Base-by-base conservation (phyloP, 495 filamentous ascomycete species). In the Usnea hakonensis region DNA sequence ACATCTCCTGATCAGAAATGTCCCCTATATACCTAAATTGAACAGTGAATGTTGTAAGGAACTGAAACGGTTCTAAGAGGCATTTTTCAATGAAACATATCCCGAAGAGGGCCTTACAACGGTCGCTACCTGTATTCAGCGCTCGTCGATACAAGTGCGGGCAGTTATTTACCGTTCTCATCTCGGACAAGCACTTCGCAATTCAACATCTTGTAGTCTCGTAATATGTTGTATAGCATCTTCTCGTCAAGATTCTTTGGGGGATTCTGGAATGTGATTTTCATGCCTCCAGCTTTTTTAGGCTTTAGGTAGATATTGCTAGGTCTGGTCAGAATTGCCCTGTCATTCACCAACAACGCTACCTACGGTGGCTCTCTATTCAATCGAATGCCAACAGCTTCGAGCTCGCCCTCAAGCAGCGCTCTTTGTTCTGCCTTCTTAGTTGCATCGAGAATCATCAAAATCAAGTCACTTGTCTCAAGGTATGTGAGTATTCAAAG, bases 151-250 rank as follows among this genome's bases (percentile, higher is more conserved):
- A 32, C 3, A n/a, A 16, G 11, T 44, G 21, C 23, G 16, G 13
- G 19, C 23, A 35, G 33, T 19, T 19, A 58, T 65, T 35, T 76
- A 87, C 86, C 87, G 69, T 95, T 85, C 66, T 97, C 95, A 67
- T 99, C 95, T 66, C 95, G 86, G 26, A 99, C 86, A 28, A 99
- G 81, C 1, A 97, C 90, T 69, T 99, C 95, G 74, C 90, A 94
- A 77, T 97, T 99, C 56, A 99, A 84, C 66, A 97, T 91, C 79
- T 97, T 97, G 82, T 97, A 97, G 79, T 99, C 95, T 57, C 90
- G 87, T 38, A 97, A 79, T 69, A 99, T 95, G 76, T 94, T 95
- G 76, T 85, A 94, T 64, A 97, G 82, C 85, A 97, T 95, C 78
- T 95, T 97, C 77, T 97, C 95, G 71, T 97, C 94, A 52, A 99